phyloP scores from a whole-genome alignment of 768 basidiomycete species.

The Russula vinacea region DNA sequence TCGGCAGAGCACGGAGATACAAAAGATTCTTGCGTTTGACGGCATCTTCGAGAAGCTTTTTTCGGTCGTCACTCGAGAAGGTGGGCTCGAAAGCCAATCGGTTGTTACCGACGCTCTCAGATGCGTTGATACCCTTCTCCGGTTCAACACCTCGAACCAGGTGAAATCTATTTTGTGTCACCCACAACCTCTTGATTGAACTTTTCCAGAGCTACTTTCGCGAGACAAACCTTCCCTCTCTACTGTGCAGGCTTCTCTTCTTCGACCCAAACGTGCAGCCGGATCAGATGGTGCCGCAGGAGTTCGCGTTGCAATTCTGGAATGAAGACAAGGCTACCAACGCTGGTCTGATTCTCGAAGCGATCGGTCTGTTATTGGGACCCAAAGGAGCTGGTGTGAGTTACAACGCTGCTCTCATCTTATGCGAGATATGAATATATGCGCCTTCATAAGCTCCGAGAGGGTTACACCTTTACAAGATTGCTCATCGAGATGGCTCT shows the following conservation, averaged over 20 bases:
- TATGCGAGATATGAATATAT: not conserved
- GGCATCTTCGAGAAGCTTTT: slow-evolving; percentile 96
- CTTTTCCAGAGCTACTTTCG: slow-evolving; percentile 85
- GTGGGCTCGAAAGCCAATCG: slow-evolving; percentile 87
- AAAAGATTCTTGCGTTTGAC: slow-evolving; percentile 95
- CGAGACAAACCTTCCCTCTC: slow-evolving; percentile 71
- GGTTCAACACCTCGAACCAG: slow-evolving; percentile 94
- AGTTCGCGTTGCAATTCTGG: slow-evolving; percentile 96
- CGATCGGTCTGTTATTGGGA: slow-evolving; percentile 83
- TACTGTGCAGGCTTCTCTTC: slow-evolving; percentile 64
- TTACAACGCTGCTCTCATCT: slow-evolving; percentile 26
- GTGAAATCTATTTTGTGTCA: slow-evolving; percentile 41
- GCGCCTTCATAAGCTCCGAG: slow-evolving; percentile 47
- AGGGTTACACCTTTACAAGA: slow-evolving; percentile 58
- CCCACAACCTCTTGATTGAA: slow-evolving; percentile 28
- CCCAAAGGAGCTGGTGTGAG: slow-evolving; percentile 63
- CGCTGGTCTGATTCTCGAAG: slow-evolving; percentile 69
- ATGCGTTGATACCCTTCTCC: slow-evolving; percentile 80
- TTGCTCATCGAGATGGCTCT: slow-evolving; percentile 85
- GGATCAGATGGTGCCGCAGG: slow-evolving; percentile 66
- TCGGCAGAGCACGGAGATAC: slow-evolving; percentile 86
- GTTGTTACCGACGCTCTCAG: slow-evolving; percentile 82
- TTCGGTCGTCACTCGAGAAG: slow-evolving; percentile 80
- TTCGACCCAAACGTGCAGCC: slow-evolving; percentile 64
- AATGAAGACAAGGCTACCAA: slow-evolving; percentile 86